These are phyloP conservation scores for Aspergillus campestris DNA, from an alignment of 495 filamentous ascomycete genomes.

Conservation along the genomic window DNA sequence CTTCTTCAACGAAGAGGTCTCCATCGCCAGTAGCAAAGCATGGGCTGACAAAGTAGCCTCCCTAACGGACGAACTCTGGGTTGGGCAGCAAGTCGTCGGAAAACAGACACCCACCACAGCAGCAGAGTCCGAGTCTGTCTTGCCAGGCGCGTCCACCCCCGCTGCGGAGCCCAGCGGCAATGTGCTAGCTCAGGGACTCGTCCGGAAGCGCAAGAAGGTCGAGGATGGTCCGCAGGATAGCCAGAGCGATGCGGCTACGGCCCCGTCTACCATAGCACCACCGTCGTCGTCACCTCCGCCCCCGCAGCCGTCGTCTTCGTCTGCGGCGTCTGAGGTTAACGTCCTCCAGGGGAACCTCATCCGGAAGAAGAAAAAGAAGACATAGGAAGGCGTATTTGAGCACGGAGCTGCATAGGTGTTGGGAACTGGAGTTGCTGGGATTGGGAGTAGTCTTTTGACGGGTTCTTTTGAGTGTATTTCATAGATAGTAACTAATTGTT, in stretches of 20 bases:
- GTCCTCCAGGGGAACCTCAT: slow-evolving; percentile 50
- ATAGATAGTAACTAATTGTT: too few relatives aligned
- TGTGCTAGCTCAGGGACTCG: slow-evolving; percentile 33
- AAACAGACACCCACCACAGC: slow-evolving; percentile 23
- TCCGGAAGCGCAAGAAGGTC: slow-evolving; percentile 47
- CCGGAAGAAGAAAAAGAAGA: slow-evolving; percentile 56
- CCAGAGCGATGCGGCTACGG: neutral
- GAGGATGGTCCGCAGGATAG: slow-evolving; percentile 20
- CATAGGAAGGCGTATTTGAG: neutral
- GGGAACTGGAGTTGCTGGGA: too few relatives aligned
- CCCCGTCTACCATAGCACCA: neutral
- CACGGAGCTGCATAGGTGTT: too few relatives aligned
- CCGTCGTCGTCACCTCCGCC: slow-evolving; percentile 19
- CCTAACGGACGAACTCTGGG: slow-evolving; percentile 44
- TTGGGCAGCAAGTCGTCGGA: slow-evolving; percentile 49
- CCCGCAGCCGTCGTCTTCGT: slow-evolving; percentile 4
- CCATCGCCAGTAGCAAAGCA: slow-evolving; percentile 56
- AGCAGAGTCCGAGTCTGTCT: slow-evolving; percentile 16
- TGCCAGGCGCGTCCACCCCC: too few relatives aligned
- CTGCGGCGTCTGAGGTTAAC: slow-evolving; percentile 37
- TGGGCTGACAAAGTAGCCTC: slow-evolving; percentile 60
- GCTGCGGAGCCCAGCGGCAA: slow-evolving; percentile 6
- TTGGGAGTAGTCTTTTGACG: too few relatives aligned
- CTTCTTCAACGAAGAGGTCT: slow-evolving; percentile 65
- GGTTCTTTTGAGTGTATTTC: too few relatives aligned